Evolutionary conservation across 306 rosid species (phyloP).

Genomic region (Pterocarpus santalinus): DNA sequence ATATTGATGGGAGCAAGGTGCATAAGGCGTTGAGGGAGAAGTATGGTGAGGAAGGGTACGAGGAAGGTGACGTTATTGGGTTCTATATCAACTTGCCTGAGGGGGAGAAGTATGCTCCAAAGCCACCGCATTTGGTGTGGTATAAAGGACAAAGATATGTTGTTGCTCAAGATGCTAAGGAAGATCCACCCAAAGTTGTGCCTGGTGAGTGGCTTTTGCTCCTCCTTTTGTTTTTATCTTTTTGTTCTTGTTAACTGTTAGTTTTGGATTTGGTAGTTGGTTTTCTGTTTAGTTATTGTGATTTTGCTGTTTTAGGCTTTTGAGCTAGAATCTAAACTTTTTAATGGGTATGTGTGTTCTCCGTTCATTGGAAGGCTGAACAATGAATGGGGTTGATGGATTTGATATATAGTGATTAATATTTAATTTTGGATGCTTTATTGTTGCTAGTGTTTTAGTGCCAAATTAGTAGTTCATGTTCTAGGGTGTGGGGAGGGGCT

Average conservation of each 20-base stretch:
- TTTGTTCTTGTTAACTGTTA: not conserved
- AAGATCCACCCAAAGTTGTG: conserved; percentile 78
- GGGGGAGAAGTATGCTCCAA: conserved; percentile 78
- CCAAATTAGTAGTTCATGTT: not conserved
- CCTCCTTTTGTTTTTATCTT: too few species aligned
- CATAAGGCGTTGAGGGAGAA: conserved; percentile 92
- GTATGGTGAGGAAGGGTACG: conserved; percentile 93
- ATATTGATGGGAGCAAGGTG: conserved; percentile 94
- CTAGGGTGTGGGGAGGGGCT: not conserved
- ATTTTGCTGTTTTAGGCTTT: not conserved
- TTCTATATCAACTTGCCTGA: conserved; percentile 86
- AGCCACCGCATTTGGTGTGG: conserved; percentile 74
- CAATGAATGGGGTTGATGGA: conserved; percentile 17
- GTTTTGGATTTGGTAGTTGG: not conserved
- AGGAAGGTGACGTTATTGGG: conserved; percentile 94
- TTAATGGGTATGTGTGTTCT: not conserved
- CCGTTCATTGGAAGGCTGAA: not conserved
- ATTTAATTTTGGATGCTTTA: not conserved
- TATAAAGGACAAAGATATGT: conserved; percentile 90
- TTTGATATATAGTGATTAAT: not conserved
- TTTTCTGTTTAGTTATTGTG: not conserved
- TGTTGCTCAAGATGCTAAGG: conserved; percentile 71
- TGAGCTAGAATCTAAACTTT: not conserved
- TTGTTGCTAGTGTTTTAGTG: conserved; percentile 17
- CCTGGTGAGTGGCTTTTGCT: conserved; percentile 68